Conservation (phyloP, 208 protist genomes). For the Endotrypanum monterogeii region DNA sequence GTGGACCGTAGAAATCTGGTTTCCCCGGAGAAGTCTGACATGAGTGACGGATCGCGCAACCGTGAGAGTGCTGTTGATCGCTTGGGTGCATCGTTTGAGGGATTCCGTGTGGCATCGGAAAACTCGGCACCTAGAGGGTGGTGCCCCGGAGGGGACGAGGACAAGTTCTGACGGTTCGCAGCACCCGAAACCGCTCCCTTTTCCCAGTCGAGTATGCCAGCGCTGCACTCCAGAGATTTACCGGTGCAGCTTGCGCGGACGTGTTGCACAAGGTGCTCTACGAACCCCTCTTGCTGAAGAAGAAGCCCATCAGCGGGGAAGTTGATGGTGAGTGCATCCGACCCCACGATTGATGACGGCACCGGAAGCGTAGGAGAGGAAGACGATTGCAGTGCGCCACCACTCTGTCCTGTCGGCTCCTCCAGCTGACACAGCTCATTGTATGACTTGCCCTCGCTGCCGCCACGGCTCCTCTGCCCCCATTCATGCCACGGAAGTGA, state of each 20-base stretch:
- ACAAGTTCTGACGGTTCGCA: not conserved
- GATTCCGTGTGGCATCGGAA: not conserved
- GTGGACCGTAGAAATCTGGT: not conserved
- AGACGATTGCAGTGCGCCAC: not conserved
- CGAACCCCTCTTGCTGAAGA: conserved; percentile 33
- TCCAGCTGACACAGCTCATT: not conserved
- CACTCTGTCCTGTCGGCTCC: not conserved
- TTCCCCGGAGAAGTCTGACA: not conserved
- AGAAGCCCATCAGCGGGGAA: conserved; percentile 12
- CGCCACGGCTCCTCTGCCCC: not conserved
- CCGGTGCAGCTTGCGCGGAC: conserved; percentile 27
- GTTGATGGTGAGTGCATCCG: not conserved
- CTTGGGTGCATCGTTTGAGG: not conserved
- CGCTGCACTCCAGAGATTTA: not conserved
- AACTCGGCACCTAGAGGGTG: not conserved
- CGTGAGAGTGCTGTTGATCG: conserved; percentile 4
- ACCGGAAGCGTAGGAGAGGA: not conserved
- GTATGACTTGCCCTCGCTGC: not conserved
- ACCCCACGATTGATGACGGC: not conserved
- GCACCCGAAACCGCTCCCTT: not conserved
- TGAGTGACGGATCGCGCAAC: conserved; percentile 22
- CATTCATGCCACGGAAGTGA: conserved; percentile 7
- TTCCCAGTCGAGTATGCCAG: too few species aligned
- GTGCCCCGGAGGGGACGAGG: not conserved
- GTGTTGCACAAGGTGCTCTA: conserved; percentile 22